A percentile compares a stretch with the other conserved stretches of the same genome.
Conservation (phyloP, 1,284 basidiomycete species). For the Serendipita sp. region DNA sequence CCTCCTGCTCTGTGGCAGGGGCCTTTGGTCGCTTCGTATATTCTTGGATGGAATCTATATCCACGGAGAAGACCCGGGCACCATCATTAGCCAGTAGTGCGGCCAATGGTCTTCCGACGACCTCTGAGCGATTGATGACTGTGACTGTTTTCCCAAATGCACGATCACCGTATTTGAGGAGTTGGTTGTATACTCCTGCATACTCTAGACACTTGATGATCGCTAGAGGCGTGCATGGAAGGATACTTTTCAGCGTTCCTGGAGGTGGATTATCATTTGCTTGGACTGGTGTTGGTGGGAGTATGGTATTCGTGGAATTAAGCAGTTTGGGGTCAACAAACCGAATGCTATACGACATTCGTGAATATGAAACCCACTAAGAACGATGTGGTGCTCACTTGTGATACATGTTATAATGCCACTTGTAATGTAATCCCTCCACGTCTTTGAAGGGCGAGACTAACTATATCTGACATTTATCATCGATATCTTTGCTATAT, state of each 20-base stretch:
- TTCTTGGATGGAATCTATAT: conserved; percentile 86
- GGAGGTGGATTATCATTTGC: conserved; percentile 47
- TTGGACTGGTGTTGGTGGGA: conserved; percentile 12
- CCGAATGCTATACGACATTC: conserved; percentile 42
- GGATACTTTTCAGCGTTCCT: conserved; percentile 82
- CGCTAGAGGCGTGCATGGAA: conserved; percentile 93
- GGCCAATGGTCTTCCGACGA: conserved; percentile 88
- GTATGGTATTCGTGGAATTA: conserved; percentile 14
- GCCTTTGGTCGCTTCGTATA: conserved; percentile 74
- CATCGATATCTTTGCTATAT: neutral
- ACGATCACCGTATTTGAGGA: conserved; percentile 86
- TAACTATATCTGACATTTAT: conserved; percentile 32
- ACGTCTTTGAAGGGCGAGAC: conserved; percentile 95
- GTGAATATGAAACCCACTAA: neutral
- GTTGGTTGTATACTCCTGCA: conserved; percentile 81
- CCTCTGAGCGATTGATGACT: conserved; percentile 92
- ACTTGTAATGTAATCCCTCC: conserved; percentile 91
- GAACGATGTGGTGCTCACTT: conserved; percentile 40
- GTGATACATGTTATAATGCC: conserved; percentile 94
- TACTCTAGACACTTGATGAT: conserved; percentile 91
- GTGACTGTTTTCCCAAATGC: conserved; percentile 89
- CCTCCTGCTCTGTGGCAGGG: neutral
- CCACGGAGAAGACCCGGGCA: conserved; percentile 85
- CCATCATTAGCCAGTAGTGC: conserved; percentile 92
- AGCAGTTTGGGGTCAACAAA: conserved; percentile 56